Evolutionary conservation across 2,329 filamentous ascomycete genomes (phyloP).

Genomic region (Nakataea oryzae): DNA sequence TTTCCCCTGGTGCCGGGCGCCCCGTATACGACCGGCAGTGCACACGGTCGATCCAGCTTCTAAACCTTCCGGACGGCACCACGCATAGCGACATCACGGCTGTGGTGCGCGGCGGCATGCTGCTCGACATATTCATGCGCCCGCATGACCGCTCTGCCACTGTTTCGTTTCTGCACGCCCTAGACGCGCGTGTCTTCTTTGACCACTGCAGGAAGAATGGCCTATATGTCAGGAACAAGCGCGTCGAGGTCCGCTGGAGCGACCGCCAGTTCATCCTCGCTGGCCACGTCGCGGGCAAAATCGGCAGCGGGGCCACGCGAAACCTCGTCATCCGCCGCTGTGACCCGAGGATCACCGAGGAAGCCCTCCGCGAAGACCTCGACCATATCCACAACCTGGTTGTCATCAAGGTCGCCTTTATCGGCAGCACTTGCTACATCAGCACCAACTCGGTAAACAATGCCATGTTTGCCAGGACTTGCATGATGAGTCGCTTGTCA

Average conservation of each 20-base stretch:
- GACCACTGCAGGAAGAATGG: slow-evolving; percentile 53
- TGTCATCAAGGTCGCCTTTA: slow-evolving; percentile 55
- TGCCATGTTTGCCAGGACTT: slow-evolving; percentile 64
- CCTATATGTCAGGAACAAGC: slow-evolving; percentile 57
- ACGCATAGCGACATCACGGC: slow-evolving; percentile 57
- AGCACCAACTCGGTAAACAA: slow-evolving; percentile 69
- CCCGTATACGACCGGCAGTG: slow-evolving; percentile 25
- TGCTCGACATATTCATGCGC: slow-evolving; percentile 60
- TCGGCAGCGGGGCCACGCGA: slow-evolving; percentile 56
- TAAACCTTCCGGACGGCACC: slow-evolving; percentile 48
- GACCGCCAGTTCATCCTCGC: slow-evolving; percentile 60
- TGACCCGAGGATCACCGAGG: slow-evolving; percentile 47
- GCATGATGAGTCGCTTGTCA: slow-evolving; percentile 58
- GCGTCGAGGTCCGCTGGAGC: slow-evolving; percentile 57
- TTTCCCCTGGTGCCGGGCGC: slow-evolving; percentile 7
- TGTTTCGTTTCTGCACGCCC: slow-evolving; percentile 59
- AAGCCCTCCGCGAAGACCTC: slow-evolving; percentile 58
- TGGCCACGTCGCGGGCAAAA: slow-evolving; percentile 52
- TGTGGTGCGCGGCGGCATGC: slow-evolving; percentile 56
- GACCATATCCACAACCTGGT: slow-evolving; percentile 75
- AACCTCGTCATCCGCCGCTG: slow-evolving; percentile 61
- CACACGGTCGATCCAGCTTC: slow-evolving; percentile 50
- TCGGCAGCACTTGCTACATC: slow-evolving; percentile 51
- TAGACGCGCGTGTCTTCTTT: slow-evolving; percentile 54
- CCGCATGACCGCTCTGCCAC: slow-evolving; percentile 46